A percentile compares a stretch with the other conserved stretches of the same genome.
Evolutionary conservation across 192 early-diverging fungal species (phyloP).

Genomic region (Phlyctochytrium bullatum): DNA sequence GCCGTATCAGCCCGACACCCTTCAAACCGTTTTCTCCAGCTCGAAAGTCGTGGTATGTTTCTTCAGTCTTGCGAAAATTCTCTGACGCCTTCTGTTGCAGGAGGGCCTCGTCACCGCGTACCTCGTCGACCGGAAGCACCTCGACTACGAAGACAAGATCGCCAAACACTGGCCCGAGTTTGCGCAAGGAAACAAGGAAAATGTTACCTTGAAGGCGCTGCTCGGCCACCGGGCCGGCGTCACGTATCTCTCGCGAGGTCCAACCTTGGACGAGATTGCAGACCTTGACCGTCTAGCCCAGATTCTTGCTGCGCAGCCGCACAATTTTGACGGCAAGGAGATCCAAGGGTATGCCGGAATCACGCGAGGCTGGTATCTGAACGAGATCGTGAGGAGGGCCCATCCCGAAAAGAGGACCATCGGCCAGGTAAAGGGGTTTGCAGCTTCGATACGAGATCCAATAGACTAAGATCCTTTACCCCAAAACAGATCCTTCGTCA

Average conservation of each 20-base stretch:
- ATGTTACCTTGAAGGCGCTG: conserved; percentile 62
- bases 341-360: conserved; percentile 59
- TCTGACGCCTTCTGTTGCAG: neutral
- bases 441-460: neutral
- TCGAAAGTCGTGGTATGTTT: conserved; percentile 51
- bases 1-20: conserved; percentile 51
- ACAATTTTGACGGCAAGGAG: conserved; percentile 60
- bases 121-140: conserved; percentile 53
- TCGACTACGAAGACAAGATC: conserved; percentile 53
- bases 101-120: conserved; percentile 51
- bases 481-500: conserved; percentile 36
- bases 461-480: neutral
- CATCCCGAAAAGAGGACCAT: conserved; percentile 52
- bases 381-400: conserved; percentile 65
- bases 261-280: conserved; percentile 43
- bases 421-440: conserved; percentile 22
- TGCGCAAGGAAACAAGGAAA: conserved; percentile 62
- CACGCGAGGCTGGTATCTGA: conserved; percentile 69
- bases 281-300: conserved; percentile 54
- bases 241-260: conserved; percentile 43
- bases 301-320: conserved; percentile 54
- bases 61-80: neutral
- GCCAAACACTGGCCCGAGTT: conserved; percentile 73
- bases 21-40: conserved; percentile 66
- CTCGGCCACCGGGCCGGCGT: conserved; percentile 67